Evolutionary conservation across 257 asterid genomes (phyloP), one percentile per base, ranked within the genome.

Genomic region (Forsythia suspensa): DNA sequence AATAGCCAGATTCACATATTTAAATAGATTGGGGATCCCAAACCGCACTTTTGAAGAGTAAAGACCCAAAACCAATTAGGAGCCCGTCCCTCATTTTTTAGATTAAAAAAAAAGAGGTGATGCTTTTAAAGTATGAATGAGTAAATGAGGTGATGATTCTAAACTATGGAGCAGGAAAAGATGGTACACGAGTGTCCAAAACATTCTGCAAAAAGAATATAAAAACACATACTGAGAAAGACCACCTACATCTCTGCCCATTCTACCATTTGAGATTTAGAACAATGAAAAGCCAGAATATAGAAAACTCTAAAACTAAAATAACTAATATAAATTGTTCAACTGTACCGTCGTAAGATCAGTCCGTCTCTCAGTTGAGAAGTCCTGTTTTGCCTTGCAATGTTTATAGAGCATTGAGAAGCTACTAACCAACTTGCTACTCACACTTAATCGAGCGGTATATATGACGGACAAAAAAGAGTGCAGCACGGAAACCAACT

Each of bases 371-470:
- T 55, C 65, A 20, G n/a, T 55, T n/a, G 70, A 63, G 16, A 63
- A 63, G 36, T 24, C 70, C 18, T 63, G 38, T 9, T 29, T 20
- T 55, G 65, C 3, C 12, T 59, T 63, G 65, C 21, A 9, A 55
- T 55, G 16, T n/a, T 5, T 55, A 6, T 59, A 72, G 48, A 75
- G 67, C 43, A 75, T 61, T 68, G 72, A 68, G 68, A 57, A 39
- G 24, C 34, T 43, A 48, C 61, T 7, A 41, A 69, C 59, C 66
- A 77, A 16, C 80, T 76, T 40, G 3, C 79, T 84, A 87, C 87
- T 87, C 90, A n/a, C 90, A 87, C 80, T 84, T 87, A 52, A 87
- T 85, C 34, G 88, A 87, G 44, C 87, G 85, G 83, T 87, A 84
- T 72, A 87, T 87, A 71, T 87, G 90, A 40, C 88, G 88, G 39